Evolutionary conservation across 345 rosid genomes (phyloP), one percentile per base, ranked within the genome.

Genomic region (Ricinus communis): DNA sequence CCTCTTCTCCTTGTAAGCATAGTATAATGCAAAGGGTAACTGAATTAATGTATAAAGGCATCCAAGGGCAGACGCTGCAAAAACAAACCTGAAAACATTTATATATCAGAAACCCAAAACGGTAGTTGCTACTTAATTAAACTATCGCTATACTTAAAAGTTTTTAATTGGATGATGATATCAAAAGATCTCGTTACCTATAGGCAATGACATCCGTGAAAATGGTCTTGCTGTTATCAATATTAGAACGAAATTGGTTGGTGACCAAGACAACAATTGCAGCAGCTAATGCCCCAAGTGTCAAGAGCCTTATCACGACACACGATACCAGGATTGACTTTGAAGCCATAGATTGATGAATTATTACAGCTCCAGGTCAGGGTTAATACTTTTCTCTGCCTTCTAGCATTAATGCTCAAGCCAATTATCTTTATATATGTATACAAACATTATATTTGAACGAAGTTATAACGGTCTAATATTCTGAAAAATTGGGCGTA

Each of bases 81-180:
- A 33, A 36, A 72, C 70, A 43, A 62, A 77, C 55, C 74, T 72
- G 71, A 38, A 38, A 6, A n/a, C n/a, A n/a, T n/a, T n/a, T 33
- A 33, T 33, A 33, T 33, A 33, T n/a, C n/a, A n/a, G n/a, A n/a
- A n/a, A n/a, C n/a, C n/a, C n/a, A n/a, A n/a, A n/a, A n/a, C n/a
- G n/a, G n/a, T n/a, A n/a, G n/a, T n/a, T n/a, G n/a, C n/a, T n/a
- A n/a, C n/a, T n/a, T n/a, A n/a, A n/a, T n/a, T n/a, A n/a, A n/a
- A n/a, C n/a, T n/a, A n/a, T n/a, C n/a, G n/a, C n/a, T n/a, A n/a
- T n/a, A n/a, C n/a, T n/a, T n/a, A n/a, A n/a, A n/a, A n/a, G n/a
- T n/a, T n/a, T n/a, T n/a, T n/a, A n/a, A n/a, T n/a, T n/a, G n/a
- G n/a, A n/a, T n/a, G n/a, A n/a, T n/a, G n/a, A n/a, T n/a, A n/a